Base-by-base conservation (phyloP, 2,329 filamentous ascomycete genomes). In the Byssothecium circinans region DNA sequence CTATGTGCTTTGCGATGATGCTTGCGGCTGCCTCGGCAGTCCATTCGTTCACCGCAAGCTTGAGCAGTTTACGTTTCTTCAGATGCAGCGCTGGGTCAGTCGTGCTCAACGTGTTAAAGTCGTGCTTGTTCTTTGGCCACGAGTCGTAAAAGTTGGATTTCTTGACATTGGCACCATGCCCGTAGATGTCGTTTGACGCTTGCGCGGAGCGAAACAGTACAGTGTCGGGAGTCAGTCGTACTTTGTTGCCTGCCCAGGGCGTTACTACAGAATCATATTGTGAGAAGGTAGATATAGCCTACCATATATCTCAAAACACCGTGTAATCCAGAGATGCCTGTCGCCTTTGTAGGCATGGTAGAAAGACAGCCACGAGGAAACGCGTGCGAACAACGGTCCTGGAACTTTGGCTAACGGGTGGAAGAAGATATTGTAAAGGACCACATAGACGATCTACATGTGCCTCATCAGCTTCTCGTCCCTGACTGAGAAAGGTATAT, bases 321-420 rank as follows among this genome's bases (percentile, higher is more conserved):
- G 45, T 48, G 43, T 53, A 8, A 52, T 38, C 56, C 56, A 60
- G 15, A 57, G 40, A 34, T 60, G 56, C 10, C 56, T 44, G 15
- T 57, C 49, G n/a, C 54, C 41, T 35, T 39, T 37, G 35, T n/a
- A 27, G 1, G 47, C 41, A 44, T 53, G 44, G 34, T 51, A 53
- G 38, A 47, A 53, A 19, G 53, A 56, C 10, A 50, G 50, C 8
- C 49, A 25, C 25, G 25, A 36, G 14, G 44, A 52, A 7, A 50
- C 25, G 14, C 44, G 41, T 30, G 43, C 41, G 27, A 45, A 42
- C 34, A 55, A 41, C 0, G 52, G 52, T 11, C 50, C 52, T 2
- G 50, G 52, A 11, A 42, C 27, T 8, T 49, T 33, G 4, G 48
- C 32, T 10, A 55, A 36, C 11, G 52, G 52, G 27, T 55, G 52